Percentiles rank a stretch among this genome's conserved stretches.
These are phyloP conservation scores for Parafenestella ontariensis DNA, from an alignment of 2,329 filamentous ascomycete genomes.

Conservation along the genomic window DNA sequence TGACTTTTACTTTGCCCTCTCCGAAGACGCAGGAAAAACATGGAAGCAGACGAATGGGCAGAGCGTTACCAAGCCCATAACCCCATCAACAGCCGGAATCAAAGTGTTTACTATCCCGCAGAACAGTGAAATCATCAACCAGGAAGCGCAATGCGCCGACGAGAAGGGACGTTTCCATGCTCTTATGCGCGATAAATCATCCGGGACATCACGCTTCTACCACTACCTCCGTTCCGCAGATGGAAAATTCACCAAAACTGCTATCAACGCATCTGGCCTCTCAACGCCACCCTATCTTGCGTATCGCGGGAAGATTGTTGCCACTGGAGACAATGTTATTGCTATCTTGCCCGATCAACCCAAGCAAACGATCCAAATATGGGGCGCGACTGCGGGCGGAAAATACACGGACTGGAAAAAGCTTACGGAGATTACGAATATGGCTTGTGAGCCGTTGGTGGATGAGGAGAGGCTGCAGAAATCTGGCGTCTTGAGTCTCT, in stretches of 20 bases:
- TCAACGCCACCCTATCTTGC: constrained; percentile 42
- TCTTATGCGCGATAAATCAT: constrained; percentile 55
- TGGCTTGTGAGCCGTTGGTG: constrained; percentile 40
- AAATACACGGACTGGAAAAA: constrained; percentile 41
- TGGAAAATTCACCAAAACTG: constrained; percentile 41
- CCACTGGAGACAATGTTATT: constrained; percentile 34
- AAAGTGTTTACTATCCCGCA: constrained; percentile 56
- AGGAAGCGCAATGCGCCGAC: constrained; percentile 59
- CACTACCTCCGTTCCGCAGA: constrained; percentile 40
- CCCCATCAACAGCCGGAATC: constrained; percentile 52
- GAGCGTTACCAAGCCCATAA: constrained; percentile 52
- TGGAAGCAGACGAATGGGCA: constrained; percentile 54
- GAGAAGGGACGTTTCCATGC: constrained; percentile 57
- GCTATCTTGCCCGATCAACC: constrained; percentile 42
- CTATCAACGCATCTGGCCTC: constrained; percentile 37
- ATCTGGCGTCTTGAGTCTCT: constrained; percentile 40
- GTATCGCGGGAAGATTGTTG: constrained; percentile 42
- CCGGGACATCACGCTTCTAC: constrained; percentile 38
- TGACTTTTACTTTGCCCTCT: constrained; percentile 59
- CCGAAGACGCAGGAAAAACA: constrained; percentile 53
- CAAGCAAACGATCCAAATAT: constrained; percentile 36
- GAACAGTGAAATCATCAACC: constrained; percentile 57
- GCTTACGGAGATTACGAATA: constrained; percentile 38
- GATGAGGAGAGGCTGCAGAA: constrained; percentile 39
- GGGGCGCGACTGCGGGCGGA: constrained; percentile 36